Evolutionary conservation across 768 basidiomycete species (phyloP).

Genomic region (Tylopilus vinaceipallidus): DNA sequence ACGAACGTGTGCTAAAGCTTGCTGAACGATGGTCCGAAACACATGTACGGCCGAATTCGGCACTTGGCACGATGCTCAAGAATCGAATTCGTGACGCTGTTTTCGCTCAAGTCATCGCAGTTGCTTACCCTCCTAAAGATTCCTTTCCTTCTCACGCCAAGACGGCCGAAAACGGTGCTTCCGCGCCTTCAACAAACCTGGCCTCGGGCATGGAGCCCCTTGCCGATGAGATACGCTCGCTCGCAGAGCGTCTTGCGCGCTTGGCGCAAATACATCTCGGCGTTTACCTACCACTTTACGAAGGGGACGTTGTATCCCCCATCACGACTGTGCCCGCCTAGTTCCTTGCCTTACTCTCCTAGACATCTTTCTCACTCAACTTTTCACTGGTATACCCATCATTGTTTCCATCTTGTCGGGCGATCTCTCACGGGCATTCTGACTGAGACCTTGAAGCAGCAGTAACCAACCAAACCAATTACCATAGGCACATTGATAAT

Average conservation of each 20-base stretch:
- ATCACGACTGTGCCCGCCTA: constrained; percentile 18
- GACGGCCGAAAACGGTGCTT: constrained; percentile 21
- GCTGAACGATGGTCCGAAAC: constrained; percentile 71
- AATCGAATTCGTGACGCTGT: constrained; percentile 63
- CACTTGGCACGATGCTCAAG: constrained; percentile 59
- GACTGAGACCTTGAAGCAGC: constrained; percentile 27
- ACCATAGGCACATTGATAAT: constrained; percentile 31
- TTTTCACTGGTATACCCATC: constrained; percentile 33
- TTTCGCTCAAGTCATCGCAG: constrained; percentile 55
- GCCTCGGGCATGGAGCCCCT: constrained; percentile 72
- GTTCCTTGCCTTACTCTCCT: constrained; percentile 16
- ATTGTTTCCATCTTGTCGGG: constrained; percentile 28
- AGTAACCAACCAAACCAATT: constrained; percentile 28
- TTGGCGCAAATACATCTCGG: constrained; percentile 73
- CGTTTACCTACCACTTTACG: constrained; percentile 76
- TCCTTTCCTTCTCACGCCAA: constrained; percentile 31
- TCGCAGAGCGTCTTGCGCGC: constrained; percentile 70
- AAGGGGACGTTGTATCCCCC: constrained; percentile 43
- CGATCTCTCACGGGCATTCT: constrained; percentile 22
- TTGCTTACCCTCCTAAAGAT: constrained; percentile 49
- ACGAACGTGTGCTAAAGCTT: constrained; percentile 52
- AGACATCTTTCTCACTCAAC: no score
- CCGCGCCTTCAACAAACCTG: constrained; percentile 14
- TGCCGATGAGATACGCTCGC: constrained; percentile 57
- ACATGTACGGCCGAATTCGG: constrained; percentile 59